A percentile compares a stretch with the other conserved stretches of the same genome.
Evolutionary conservation across 1,284 basidiomycete genomes (phyloP).

Genomic region (Ganoderma lingzhi): DNA sequence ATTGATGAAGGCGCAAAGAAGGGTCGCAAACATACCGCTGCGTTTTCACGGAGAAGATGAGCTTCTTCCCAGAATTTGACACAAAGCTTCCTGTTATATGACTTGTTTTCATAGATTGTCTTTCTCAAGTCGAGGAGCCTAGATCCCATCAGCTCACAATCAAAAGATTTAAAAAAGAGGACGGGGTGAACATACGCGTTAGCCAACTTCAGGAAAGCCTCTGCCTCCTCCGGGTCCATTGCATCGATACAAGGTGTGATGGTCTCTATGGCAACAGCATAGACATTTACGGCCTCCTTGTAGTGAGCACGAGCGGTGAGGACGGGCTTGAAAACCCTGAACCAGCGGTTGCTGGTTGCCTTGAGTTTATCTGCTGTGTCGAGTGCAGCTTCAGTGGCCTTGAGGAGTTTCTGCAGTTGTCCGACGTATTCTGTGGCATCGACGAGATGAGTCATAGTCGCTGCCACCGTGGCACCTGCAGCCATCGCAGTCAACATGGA

Average conservation of each 20-base stretch:
- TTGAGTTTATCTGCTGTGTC: conserved; percentile 1
- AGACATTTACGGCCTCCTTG: not conserved
- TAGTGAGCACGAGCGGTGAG: not conserved
- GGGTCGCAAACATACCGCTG: not conserved
- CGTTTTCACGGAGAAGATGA: not conserved
- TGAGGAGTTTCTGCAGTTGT: not conserved
- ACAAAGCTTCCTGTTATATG: conserved; percentile 1
- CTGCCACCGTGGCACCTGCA: not conserved
- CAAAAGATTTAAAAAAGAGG: not conserved
- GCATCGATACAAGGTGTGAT: not conserved
- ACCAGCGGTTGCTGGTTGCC: not conserved
- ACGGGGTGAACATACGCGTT: not conserved
- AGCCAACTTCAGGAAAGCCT: not conserved
- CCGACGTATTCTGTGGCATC: not conserved
- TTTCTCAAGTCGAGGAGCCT: not conserved
- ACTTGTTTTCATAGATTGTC: not conserved
- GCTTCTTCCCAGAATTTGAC: not conserved
- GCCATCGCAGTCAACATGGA: not conserved
- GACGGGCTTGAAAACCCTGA: not conserved
- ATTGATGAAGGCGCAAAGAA: not conserved
- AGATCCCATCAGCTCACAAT: not conserved
- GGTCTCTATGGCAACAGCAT: not conserved
- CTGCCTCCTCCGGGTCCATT: not conserved
- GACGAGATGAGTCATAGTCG: not conserved
- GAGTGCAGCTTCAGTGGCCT: not conserved